Evolutionary conservation across 176 grass and related monocot genomes (phyloP).

Genomic region (Ampelocalamus luodianensis): DNA sequence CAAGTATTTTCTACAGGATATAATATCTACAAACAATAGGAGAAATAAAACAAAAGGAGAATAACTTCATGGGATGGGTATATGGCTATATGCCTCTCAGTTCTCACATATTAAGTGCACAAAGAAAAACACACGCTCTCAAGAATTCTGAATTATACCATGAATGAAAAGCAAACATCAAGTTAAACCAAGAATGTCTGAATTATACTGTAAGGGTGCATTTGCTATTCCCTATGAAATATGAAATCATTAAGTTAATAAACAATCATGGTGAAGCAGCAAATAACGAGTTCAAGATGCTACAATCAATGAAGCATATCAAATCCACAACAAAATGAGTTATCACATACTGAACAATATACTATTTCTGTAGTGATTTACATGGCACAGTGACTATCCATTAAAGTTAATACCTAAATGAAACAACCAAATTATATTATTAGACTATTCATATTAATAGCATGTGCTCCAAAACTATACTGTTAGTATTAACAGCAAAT

Average conservation of each 20-base stretch:
- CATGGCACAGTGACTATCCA: background rate
- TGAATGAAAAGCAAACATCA: background rate
- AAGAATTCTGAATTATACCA: background rate
- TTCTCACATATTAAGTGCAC: background rate
- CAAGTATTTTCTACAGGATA: background rate
- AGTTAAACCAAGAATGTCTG: background rate
- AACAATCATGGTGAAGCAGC: background rate
- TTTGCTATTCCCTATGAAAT: conserved; percentile 3
- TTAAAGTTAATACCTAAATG: background rate
- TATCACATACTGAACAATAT: background rate
- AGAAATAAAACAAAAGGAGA: background rate
- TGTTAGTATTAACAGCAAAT: background rate
- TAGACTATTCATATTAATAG: background rate
- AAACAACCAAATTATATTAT: background rate
- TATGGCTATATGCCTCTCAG: background rate
- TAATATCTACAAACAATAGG: conserved; percentile 4
- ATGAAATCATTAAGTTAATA: background rate
- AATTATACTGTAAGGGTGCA: background rate
- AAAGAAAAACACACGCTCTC: background rate
- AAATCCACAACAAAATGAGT: background rate
- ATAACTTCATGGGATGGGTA: background rate
- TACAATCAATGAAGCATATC: background rate
- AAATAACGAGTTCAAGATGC: background rate
- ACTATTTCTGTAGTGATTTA: background rate
- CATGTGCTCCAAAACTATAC: background rate